phyloP scores from a whole-genome alignment of 192 early-diverging fungal species.

The Backusella liffmaniae region DNA sequence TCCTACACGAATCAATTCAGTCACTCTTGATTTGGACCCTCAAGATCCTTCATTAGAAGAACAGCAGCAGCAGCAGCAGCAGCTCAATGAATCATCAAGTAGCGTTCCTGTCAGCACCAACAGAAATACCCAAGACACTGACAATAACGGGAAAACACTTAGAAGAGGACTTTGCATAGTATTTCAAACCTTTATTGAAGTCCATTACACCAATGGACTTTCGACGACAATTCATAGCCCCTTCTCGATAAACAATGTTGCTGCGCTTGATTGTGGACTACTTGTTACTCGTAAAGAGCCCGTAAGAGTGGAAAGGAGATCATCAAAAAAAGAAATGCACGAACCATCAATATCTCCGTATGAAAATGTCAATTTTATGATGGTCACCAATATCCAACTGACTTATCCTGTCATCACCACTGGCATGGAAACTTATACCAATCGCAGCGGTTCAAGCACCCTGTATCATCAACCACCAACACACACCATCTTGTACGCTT shows the following conservation, averaged over 20 bases:
- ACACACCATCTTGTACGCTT: not conserved
- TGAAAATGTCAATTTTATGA: not conserved
- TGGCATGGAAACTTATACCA: not conserved
- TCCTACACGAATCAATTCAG: not conserved
- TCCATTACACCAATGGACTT: not conserved
- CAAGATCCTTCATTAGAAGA: not conserved
- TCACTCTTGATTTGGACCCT: not conserved
- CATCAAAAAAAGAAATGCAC: not conserved
- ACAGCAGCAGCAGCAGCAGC: not conserved
- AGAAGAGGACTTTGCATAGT: slow-evolving; percentile 7
- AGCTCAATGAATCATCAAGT: not conserved
- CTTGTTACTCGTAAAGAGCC: not conserved
- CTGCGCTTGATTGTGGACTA: not conserved
- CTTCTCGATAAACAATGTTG: not conserved
- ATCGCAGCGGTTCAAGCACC: not conserved
- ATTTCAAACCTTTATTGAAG: not conserved
- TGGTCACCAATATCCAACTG: not conserved
- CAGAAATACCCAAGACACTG: not conserved
- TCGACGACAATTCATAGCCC: not conserved
- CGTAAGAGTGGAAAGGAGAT: not conserved
- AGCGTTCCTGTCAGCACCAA: not conserved
- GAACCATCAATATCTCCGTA: not conserved
- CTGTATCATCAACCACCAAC: not conserved
- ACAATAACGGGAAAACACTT: not conserved
- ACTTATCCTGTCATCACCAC: not conserved